These are phyloP conservation scores for Trifolium pratense DNA, from an alignment of 306 rosid genomes.

Conservation along the genomic window DNA sequence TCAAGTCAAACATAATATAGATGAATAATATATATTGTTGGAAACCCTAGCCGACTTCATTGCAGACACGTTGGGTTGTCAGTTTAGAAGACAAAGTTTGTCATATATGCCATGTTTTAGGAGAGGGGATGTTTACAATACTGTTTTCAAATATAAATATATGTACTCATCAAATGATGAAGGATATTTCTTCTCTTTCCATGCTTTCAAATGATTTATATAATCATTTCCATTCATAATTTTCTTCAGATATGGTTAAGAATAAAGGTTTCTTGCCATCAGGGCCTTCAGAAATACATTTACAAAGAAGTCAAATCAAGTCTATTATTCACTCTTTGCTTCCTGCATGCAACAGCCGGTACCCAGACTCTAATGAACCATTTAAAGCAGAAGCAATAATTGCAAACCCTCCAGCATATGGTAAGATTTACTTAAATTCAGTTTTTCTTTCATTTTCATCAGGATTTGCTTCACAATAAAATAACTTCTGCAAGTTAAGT, in stretches of 20 bases:
- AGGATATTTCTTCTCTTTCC: neutral
- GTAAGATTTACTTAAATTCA: slow-evolving; percentile 54
- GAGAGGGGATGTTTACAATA: slow-evolving; percentile 9
- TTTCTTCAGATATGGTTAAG: slow-evolving; percentile 91
- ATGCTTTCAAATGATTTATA: slow-evolving; percentile 30
- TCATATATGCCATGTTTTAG: slow-evolving; percentile 11
- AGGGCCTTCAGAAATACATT: slow-evolving; percentile 86
- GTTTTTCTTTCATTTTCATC: slow-evolving; percentile 4
- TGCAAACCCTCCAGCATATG: slow-evolving; percentile 97
- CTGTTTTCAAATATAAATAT: slow-evolving; percentile 5
- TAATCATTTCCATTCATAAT: slow-evolving; percentile 14
- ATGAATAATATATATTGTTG: slow-evolving; percentile 6
- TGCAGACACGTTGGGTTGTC: neutral
- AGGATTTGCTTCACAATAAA: slow-evolving; percentile 10
- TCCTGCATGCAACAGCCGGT: slow-evolving; percentile 78
- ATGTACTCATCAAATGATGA: neutral
- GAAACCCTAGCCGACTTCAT: slow-evolving; percentile 3
- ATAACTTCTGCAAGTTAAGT: neutral
- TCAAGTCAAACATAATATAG: slow-evolving; percentile 20
- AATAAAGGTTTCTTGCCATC: slow-evolving; percentile 97
- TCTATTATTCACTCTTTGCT: slow-evolving; percentile 70
- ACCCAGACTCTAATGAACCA: slow-evolving; percentile 64
- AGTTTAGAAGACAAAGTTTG: neutral
- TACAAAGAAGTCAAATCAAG: slow-evolving; percentile 81
- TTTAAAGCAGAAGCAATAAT: slow-evolving; percentile 85